Evolutionary conservation across 305 asterid genomes (phyloP).

Genomic region (Solanum hybrid): DNA sequence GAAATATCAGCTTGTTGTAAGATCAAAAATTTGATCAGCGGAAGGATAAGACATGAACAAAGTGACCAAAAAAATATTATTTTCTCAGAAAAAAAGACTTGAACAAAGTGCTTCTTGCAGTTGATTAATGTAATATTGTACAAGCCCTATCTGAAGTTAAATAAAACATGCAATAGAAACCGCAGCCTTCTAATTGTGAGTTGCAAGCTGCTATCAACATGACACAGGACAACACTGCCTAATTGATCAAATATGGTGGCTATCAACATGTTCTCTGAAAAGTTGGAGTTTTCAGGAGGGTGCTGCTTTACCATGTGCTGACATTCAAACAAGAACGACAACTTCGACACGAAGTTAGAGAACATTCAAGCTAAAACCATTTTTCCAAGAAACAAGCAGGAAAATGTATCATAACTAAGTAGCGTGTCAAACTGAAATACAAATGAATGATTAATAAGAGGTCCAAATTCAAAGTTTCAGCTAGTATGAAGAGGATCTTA

Average conservation of each 20-base stretch:
- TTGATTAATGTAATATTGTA: not conserved
- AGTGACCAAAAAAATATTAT: not conserved
- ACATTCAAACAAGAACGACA: not conserved
- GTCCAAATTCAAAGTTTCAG: not conserved
- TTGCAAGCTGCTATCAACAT: not conserved
- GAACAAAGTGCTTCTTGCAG: not conserved
- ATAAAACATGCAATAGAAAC: not conserved
- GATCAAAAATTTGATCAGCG: not conserved
- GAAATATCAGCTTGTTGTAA: not conserved
- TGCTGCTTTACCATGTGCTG: not conserved
- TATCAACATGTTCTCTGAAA: not conserved
- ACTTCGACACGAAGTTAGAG: not conserved
- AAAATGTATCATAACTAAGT: not conserved
- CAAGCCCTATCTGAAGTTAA: not conserved
- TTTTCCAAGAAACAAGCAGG: not conserved
- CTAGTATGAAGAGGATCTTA: not conserved
- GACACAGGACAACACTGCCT: not conserved
- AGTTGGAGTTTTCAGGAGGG: not conserved
- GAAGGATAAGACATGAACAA: not conserved
- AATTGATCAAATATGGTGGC: not conserved
- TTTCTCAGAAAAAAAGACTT: not conserved
- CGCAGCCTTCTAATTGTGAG: not conserved
- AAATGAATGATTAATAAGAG: not conserved
- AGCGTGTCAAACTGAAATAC: not conserved
- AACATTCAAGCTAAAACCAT: not conserved